Base-by-base conservation (phyloP, 352 stramenopile genomes). In the Pythium phragmitis region DNA sequence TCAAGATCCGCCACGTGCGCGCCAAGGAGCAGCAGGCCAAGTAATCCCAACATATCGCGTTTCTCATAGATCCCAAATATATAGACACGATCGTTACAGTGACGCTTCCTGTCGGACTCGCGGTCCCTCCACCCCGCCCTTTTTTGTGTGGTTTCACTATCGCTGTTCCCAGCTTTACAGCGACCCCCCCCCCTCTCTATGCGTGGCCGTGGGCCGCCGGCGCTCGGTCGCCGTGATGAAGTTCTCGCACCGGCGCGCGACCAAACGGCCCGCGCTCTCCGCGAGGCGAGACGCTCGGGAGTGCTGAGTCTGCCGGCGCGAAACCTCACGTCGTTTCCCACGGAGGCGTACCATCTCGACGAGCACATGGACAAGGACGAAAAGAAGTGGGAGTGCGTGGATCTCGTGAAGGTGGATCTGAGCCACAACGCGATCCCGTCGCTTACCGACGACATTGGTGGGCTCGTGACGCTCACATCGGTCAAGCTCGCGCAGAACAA, bases 281-380 rank as follows among this genome's bases (percentile, higher is more conserved):
- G 85, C 19, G 80, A 94, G 59, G 85, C 85, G 36, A 67, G 85
- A 52, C 75, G 78, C 21, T 77, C 77, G 0, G 85, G 85, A 0
- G 65, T 91, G 39, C 69, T 94, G 8, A 88, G 72, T 51, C 57
- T 94, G 11, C 80, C 85, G 53, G 82, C 81, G 16, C 63, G 80
- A 11, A 74, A 58, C 48, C 58, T 94, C 26, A 80, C 60, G 23
- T 73, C 72, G 47, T 91, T 94, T 46, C 85, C 85, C 5, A 17
- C 58, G n/a, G 71, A 92, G 75, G 85, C 70, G n/a, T 90, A 84
- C 58, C 82, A 86, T 37, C 67, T 94, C 17, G 78, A 90, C 68
- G 81, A 92, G 45, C 82, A 89, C 60, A 75, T 94, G 70, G 83
- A 94, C 37, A 88, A 89, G 70, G 85, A 94, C 23, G 85, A 94